phyloP scores from a whole-genome alignment of 2,329 filamentous ascomycete species.

The Aspergillus aculeatinus region DNA sequence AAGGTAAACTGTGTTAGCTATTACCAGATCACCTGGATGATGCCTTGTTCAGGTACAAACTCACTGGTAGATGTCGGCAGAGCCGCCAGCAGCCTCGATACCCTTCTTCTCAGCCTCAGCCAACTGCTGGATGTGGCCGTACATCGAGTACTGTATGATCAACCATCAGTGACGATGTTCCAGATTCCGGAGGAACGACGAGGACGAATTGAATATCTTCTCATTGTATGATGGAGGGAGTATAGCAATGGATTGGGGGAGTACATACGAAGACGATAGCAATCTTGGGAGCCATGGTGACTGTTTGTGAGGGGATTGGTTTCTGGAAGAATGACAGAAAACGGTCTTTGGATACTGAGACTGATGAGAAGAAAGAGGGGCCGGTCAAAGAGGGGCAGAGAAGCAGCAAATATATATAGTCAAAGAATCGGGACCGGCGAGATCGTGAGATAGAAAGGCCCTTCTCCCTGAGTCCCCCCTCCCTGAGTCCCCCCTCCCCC shows the following conservation, averaged over 20 bases:
- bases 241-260: too few species aligned
- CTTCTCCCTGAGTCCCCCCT: too few species aligned
- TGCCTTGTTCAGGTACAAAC: slow-evolving; percentile 23
- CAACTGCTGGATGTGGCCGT: slow-evolving; percentile 81
- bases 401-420: not conserved
- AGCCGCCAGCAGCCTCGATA: slow-evolving; percentile 81
- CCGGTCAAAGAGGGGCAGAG: not conserved
- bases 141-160: slow-evolving; percentile 75
- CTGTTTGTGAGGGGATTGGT: slow-evolving; percentile 9
- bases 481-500: too few species aligned
- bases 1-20: slow-evolving; percentile 10
- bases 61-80: slow-evolving; percentile 78
- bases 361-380: not conserved
- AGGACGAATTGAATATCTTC: not conserved
- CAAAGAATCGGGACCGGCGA: not conserved
- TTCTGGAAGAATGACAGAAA: not conserved
- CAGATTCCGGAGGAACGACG: not conserved
- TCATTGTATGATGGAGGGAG: slow-evolving; percentile 4
- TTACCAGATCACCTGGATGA: not conserved
- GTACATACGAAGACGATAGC: slow-evolving; percentile 81
- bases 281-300: slow-evolving; percentile 82
- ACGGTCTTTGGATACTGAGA: not conserved
- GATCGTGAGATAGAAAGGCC: too few species aligned
- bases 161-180: slow-evolving; percentile 8
- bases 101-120: slow-evolving; percentile 90